Evolutionary conservation across 1,284 basidiomycete genomes (phyloP).

Genomic region (Wolfiporia cocos): DNA sequence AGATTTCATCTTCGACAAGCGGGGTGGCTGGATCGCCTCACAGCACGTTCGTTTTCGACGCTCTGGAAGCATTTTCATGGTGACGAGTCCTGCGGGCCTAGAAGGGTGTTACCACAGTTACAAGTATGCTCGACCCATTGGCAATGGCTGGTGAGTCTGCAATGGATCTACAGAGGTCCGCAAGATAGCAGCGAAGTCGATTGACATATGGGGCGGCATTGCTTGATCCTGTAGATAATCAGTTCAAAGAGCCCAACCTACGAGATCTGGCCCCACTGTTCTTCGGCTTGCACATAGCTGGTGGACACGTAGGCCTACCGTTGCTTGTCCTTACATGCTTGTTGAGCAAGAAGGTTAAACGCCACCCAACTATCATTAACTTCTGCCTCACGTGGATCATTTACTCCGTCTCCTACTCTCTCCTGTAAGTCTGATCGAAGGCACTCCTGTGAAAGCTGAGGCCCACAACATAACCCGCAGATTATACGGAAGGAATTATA

Average conservation of each 20-base stretch:
- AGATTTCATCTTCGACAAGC: too few species aligned
- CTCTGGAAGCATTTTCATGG: too few species aligned
- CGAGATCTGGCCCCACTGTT: slow-evolving; percentile 10
- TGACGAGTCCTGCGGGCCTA: too few species aligned
- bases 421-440: slow-evolving; percentile 36
- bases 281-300: slow-evolving; percentile 22
- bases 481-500: slow-evolving; percentile 28
- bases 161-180: too few species aligned
- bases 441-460: background rate
- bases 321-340: slow-evolving; percentile 25
- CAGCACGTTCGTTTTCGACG: too few species aligned
- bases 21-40: too few species aligned
- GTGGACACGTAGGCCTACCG: slow-evolving; percentile 28
- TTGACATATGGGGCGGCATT: too few species aligned
- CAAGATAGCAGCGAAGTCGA: too few species aligned
- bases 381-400: slow-evolving; percentile 46
- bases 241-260: background rate
- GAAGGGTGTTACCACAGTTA: too few species aligned
- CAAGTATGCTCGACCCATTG: too few species aligned
- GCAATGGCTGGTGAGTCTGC: too few species aligned
- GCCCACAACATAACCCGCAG: slow-evolving; percentile 18
- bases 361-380: slow-evolving; percentile 26
- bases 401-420: slow-evolving; percentile 43
- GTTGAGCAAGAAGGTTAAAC: slow-evolving; percentile 21
- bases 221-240: too few species aligned